These are phyloP conservation scores for Alternaria novae-zelandiae DNA, from an alignment of 2,329 filamentous ascomycete species.

Conservation along the genomic window DNA sequence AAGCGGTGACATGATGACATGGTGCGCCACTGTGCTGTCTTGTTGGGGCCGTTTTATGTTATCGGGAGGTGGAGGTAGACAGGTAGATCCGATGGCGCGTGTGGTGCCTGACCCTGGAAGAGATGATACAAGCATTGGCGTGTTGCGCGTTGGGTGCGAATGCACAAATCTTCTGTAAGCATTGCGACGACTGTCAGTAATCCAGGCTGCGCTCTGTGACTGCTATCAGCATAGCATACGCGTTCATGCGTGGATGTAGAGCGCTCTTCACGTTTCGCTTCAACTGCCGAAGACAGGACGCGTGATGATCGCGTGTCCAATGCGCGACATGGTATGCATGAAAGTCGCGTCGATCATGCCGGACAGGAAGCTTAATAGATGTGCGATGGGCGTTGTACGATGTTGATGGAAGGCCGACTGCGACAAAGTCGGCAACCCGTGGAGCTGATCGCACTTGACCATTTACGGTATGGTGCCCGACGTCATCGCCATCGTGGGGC, in stretches of 20 bases:
- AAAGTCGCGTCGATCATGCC: neutral
- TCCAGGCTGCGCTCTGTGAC: neutral
- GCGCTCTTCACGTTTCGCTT: neutral
- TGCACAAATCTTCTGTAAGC: neutral
- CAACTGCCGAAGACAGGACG: neutral
- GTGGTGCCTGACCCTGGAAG: neutral
- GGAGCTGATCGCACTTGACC: conserved; percentile 19
- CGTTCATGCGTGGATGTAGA: neutral
- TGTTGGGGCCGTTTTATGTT: neutral
- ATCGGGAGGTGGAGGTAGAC: neutral
- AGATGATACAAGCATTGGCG: neutral
- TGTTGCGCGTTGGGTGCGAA: neutral
- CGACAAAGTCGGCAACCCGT: neutral
- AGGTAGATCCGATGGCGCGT: neutral
- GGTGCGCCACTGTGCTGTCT: neutral
- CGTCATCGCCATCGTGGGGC: conserved; percentile 24
- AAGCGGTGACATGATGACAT: neutral
- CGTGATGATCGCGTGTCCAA: neutral
- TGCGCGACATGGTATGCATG: neutral
- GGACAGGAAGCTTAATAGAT: neutral
- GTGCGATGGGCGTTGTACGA: neutral
- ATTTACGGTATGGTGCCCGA: conserved; percentile 21
- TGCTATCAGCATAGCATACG: neutral
- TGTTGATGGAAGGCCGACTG: neutral
- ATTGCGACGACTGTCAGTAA: neutral